Evolutionary conservation across 2,329 filamentous ascomycete genomes (phyloP).

Genomic region (Volutella citrinella): DNA sequence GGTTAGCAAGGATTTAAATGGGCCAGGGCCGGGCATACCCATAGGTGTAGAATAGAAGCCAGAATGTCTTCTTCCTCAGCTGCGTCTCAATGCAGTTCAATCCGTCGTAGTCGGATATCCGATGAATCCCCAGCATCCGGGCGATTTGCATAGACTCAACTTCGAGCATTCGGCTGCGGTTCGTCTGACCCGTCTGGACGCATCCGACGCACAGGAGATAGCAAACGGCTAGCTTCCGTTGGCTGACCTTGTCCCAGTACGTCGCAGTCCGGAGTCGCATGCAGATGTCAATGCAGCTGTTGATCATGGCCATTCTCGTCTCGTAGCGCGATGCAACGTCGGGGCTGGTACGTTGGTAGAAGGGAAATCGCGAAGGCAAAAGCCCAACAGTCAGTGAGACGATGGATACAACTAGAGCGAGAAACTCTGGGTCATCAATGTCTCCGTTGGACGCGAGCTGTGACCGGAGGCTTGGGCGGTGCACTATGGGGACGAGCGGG

Average conservation of each 20-base stretch:
- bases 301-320: conserved; percentile 23
- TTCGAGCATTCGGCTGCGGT: conserved; percentile 34
- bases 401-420: conserved; percentile 22
- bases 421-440: conserved; percentile 21
- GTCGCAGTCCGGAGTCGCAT: conserved; percentile 15
- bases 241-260: conserved; percentile 28
- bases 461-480: conserved; percentile 21
- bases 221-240: conserved; percentile 32
- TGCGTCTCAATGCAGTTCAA: conserved; percentile 32
- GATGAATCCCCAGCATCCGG: conserved; percentile 29
- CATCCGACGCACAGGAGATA: conserved; percentile 31
- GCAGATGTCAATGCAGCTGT: conserved; percentile 22
- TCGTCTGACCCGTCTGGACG: conserved; percentile 33
- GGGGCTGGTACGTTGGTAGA: conserved; percentile 19
- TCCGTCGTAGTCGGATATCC: conserved; percentile 28
- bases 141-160: conserved; percentile 34
- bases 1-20: background rate
- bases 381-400: conserved; percentile 22
- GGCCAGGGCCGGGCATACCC: conserved; percentile 5
- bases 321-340: conserved; percentile 19
- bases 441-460: conserved; percentile 20
- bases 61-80: conserved; percentile 35
- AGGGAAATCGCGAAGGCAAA: conserved; percentile 23
- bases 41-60: conserved; percentile 32
- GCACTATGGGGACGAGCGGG: conserved; percentile 23